Evolutionary conservation across 1,284 basidiomycete genomes (phyloP), one percentile per base, ranked within the genome.

Genomic region (Acaromyces ingoldii): DNA sequence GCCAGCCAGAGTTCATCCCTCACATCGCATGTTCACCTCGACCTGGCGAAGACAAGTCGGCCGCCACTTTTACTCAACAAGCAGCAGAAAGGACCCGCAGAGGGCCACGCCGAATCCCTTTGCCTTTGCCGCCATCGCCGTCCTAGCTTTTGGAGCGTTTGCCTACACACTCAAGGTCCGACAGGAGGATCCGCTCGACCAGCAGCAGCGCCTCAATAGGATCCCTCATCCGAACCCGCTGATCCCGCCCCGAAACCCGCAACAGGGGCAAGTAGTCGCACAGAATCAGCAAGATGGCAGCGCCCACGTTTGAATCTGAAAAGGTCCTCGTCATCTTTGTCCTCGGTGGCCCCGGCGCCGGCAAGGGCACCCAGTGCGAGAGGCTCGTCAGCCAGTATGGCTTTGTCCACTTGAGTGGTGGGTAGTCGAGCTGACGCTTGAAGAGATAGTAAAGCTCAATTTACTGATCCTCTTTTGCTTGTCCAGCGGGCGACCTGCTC

Each of bases 301-400:
- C n/a, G 50, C 55, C 68, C 26, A 81, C 80, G 10, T 96, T 96
- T 70, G 84, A 90, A 74, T 76, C 79, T 38, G 76, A 77, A 48
- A 85, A 91, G 62, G 85, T 96, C 62, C 86, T 83, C 22, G 91
- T 99, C 57, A 81, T 98, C 66, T 99, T 91, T 71, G 92, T 98
- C 17, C 86, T 99, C 21, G 95, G 95, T 36, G 95, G 95, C 1
- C 95, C 95, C 21, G 95, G 95, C 51, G 91, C 91, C 64, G 92
- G 93, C 62, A 99, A 98, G 78, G 95, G 95, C 47, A 99, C 95
- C 0, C 95, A 98, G 76, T 97, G 91, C 73, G 83, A 81, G 28
- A 82, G 81, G 55, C 85, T 98, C 50, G 93, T 96, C n/a, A 67
- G 85, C 45, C 87, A 91, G 54, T 95, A 88, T 74, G 82, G 83